Base-by-base conservation (phyloP, 768 basidiomycete species). In the Phanerochaete carnosa region DNA sequence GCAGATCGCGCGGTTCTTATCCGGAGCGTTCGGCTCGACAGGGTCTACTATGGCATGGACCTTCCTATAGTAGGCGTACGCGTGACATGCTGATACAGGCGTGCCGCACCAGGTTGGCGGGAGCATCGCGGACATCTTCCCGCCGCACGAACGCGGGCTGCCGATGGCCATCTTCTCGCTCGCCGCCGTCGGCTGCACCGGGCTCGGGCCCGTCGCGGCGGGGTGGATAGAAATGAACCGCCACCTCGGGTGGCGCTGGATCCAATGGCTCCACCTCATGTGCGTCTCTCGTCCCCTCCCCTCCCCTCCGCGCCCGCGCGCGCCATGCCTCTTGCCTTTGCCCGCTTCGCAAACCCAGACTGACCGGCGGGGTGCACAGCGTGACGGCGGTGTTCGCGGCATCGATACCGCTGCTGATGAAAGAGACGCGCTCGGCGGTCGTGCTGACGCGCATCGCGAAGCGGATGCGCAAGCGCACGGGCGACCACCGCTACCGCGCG, bases 191-290 rank as follows among this genome's bases (percentile, higher is more conserved):
- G 81, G 80, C 1, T 86, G 84, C 0, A 83, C 81, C 0, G 89
- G 85, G 0, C 35, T 92, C 0, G 91, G 85, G 2, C 86, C 90
- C 0, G 68, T 89, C 0, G 68, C 80, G 2, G 83, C 84, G 25
- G 87, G 86, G 15, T 90, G 85, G 84, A 78, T 90, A 23, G 87
- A 90, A 66, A 78, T 81, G 62, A 82, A 84, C 60, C 68, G 75
- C 0, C 74, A 73, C 22, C 69, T 92, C 1, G 78, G 79, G 62
- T 93, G 92, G 90, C 77, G 90, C 28, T 93, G 91, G 90, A 90
- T 95, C 26, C 85, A 92, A 66, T 93, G 90, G 91, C 80, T 91
- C 9, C 84, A 86, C 63, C 76, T 85, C 66, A 89, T 88, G 87
- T 85, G 43, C 57, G 66, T 68, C 33, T 12, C 45, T 53, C 12